These are phyloP conservation scores for Thermothelomyces thermophilus DNA, from an alignment of 2,329 filamentous ascomycete species.

Conservation along the genomic window DNA sequence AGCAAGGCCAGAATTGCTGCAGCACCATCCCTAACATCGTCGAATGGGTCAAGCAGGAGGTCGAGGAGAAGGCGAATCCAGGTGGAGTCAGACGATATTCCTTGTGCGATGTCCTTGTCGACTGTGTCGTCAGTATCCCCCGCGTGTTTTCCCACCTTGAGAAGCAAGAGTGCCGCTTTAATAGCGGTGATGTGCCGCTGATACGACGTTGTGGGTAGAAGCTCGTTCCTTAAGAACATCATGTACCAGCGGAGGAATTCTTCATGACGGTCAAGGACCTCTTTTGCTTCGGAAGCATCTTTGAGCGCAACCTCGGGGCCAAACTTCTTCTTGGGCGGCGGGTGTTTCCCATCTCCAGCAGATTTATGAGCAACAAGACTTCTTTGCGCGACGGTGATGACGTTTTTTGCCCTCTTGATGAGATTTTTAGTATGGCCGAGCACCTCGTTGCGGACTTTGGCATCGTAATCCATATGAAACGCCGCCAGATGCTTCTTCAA, in stretches of 20 bases:
- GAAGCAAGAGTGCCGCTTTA: slow-evolving; percentile 60
- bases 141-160: slow-evolving; percentile 58
- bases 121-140: slow-evolving; percentile 25
- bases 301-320: slow-evolving; percentile 19
- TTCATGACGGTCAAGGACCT: slow-evolving; percentile 45
- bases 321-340: slow-evolving; percentile 20
- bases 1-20: slow-evolving; percentile 47
- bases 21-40: slow-evolving; percentile 69
- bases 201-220: slow-evolving; percentile 78
- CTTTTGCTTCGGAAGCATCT: slow-evolving; percentile 18
- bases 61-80: slow-evolving; percentile 65
- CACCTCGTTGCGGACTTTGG: slow-evolving; percentile 78
- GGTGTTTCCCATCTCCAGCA: slow-evolving; percentile 26
- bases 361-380: slow-evolving; percentile 31
- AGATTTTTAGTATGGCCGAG: slow-evolving; percentile 69
- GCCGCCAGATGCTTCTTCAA: slow-evolving; percentile 60
- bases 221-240: slow-evolving; percentile 62
- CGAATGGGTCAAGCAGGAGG: slow-evolving; percentile 81
- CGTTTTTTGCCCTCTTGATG: slow-evolving; percentile 65
- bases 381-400: slow-evolving; percentile 50
- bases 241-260: slow-evolving; percentile 71
- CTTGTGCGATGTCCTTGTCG: slow-evolving; percentile 23
- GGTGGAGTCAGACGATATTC: slow-evolving; percentile 35
- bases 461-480: slow-evolving; percentile 77
- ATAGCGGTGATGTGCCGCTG: slow-evolving; percentile 80